Base-by-base conservation (phyloP, 805 yeast species). In the Myxozyma neotropica region DNA sequence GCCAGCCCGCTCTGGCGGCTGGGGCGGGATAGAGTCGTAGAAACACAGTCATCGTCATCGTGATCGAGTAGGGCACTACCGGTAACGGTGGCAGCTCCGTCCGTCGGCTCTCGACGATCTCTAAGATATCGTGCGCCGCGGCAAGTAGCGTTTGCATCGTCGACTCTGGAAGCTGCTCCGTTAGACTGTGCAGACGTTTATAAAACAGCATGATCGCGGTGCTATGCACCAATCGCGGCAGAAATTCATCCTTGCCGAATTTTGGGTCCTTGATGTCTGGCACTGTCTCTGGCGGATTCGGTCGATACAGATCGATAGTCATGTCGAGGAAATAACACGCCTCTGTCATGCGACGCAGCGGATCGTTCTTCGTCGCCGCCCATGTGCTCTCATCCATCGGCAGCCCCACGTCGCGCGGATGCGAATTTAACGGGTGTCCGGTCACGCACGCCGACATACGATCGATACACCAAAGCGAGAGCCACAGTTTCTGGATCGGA, bases 381-480 rank as follows among this genome's bases (percentile, higher is more conserved):
- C 69, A 68, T 35, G 69, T 67, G 6, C 57, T 47, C 10, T 53
- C 60, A 3, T 53, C 61, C 38, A 55, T 40, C 43, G 56, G 49
- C 43, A 74, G 58, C 45, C 76, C 75, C 23, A 75, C 75, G 61
- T 78, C 80, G 17, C 73, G 73, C 35, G 74, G 68, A 54, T 74
- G 71, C 55, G 77, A 67, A 26, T 72, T 67, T 53, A 75, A 64
- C 2, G 77, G 75, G 21, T 77, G 69, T 8, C 78, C 75, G 58
- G 75, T 75, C 29, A 74, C 73, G 55, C 76, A 67, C 6, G 76
- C 69, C 40, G 72, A 73, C 60, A 75, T 71, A 33, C 78, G 56
- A 57, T 76, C 79, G 61, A 76, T 61, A 39, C 78, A 70, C 69
- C 75, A 74, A 24, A 76, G 55, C 39, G 74, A 65, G 75, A 77